Base-by-base conservation (phyloP, 345 rosid genomes). In the Trapa incisa region DNA sequence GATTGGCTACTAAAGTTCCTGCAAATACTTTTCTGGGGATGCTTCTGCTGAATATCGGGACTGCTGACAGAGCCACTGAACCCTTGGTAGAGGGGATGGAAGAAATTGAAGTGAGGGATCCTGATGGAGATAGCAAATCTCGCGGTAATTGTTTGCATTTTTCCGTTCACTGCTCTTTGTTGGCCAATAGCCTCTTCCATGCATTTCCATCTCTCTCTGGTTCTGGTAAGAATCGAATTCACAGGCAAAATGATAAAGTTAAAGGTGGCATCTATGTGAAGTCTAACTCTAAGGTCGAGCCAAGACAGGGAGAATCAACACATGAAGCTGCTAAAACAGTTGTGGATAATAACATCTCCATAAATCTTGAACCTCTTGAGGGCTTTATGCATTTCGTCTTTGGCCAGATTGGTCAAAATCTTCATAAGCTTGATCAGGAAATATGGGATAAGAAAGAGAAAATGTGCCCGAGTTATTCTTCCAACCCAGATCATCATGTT, bases 111-210 rank as follows among this genome's bases (percentile, higher is more conserved):
- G 54, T 35, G 47, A 37, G 73, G 75, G 76, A 66, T 66, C 42
- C 45, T 65, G 80, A 78, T 58, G 79, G 74, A 68, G 84, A 77
- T 2, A 86, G 67, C 35, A 87, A 71, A 65, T 82, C 95, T 75
- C 86, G 97, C 69, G 48, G 73, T 0, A 86, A 85, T 65, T 91
- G 97, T 75, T 82, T 86, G 74, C 87, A 84, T 73, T 90, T 90
- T 82, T 87, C 92, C 0, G 80, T 85, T 71, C 80, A 88, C 67
- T 88, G 87, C 87, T 83, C 96, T 8, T 69, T 88, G 81, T 75
- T 88, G 84, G 83, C 87, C 36, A 84, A 82, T 77, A 85, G 87
- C 65, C 81, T 91, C 68, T 82, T 79, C 64, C 87, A 88, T 78
- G 84, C 92, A 61, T 75, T 86, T 64, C 89, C 89, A 17, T 68